Conservation (phyloP, 2,329 filamentous ascomycete genomes). For the Ceratocystis huliohia region DNA sequence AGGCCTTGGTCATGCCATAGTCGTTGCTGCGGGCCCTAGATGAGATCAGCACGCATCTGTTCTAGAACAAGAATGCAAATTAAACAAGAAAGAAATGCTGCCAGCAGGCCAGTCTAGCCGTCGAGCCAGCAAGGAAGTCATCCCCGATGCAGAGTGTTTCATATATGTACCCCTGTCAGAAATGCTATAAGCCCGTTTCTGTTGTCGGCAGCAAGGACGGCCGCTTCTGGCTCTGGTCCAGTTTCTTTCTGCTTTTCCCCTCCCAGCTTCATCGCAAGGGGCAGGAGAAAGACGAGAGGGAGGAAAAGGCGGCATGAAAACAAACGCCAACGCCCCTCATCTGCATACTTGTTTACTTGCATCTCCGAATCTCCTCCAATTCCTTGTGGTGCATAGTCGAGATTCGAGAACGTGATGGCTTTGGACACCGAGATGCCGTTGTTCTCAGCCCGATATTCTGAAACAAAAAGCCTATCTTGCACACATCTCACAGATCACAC, state of each 20-base stretch:
- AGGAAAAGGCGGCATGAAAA: background rate
- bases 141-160: conserved; percentile 3
- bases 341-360: background rate
- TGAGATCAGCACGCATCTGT: background rate
- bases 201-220: background rate
- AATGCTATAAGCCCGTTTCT: background rate
- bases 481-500: background rate
- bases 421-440: background rate
- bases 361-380: conserved; percentile 1
- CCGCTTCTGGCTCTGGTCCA: background rate
- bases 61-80: conserved; percentile 9
- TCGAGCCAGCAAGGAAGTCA: background rate
- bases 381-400: background rate
- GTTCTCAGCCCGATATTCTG: background rate
- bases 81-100: background rate
- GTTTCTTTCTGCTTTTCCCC: background rate
- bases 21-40: conserved; percentile 3
- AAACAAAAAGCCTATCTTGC: background rate
- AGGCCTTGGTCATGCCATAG: background rate
- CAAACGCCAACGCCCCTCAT: background rate
- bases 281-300: background rate
- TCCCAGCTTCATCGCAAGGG: background rate
- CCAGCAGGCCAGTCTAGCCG: background rate
- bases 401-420: background rate
- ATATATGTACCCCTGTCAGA: background rate